Base-by-base conservation (phyloP, 164 flowering plant genomes). In the Magnolia kwangsiensis region DNA sequence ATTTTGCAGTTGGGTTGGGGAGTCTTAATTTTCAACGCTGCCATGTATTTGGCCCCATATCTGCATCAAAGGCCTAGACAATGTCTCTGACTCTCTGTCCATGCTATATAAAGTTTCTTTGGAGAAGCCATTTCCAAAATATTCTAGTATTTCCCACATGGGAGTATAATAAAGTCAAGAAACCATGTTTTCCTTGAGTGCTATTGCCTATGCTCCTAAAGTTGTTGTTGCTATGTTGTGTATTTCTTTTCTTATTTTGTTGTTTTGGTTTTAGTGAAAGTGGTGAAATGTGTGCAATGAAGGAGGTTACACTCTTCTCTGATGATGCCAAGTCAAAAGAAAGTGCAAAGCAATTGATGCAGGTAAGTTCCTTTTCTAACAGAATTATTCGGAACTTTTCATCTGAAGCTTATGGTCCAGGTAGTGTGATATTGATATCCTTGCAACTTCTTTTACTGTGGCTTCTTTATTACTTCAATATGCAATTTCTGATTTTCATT, bases 231-330 rank as follows among this genome's bases (percentile, higher is more conserved):
- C 4, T 14, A 14, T 68, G 1, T 68, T 18, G 5, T 68, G 50
- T 8, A 27, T 68, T 8, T 67, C 65, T 74, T 3, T 69, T 24
- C 50, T 77, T 58, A 24, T 77, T n/a, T 24, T 69, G 29, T 67
- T 74, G 58, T 68, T 67, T 51, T 71, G 75, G 50, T 72, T 74
- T 24, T 76, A 95, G 98, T 85, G 98, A 89, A 80, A 95, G 92
- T 80, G 98, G 98, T 13, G 98, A 92, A 79, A 95, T 95, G 98
- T 93, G 98, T 87, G 97, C 98, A 58, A 95, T 95, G 97, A 95
- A 95, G 86, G 98, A 95, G 85, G 98, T 95, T 72, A 90, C 92
- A 7, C 80, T 95, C 78, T 89, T 93, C 80, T 86, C 96, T 69
- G 98, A 95, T 90, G 97, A 93, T 86, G 89, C 97, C 16, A 95